Base-by-base conservation (phyloP, 495 filamentous ascomycete species). In the Aspergillus ostianus region DNA sequence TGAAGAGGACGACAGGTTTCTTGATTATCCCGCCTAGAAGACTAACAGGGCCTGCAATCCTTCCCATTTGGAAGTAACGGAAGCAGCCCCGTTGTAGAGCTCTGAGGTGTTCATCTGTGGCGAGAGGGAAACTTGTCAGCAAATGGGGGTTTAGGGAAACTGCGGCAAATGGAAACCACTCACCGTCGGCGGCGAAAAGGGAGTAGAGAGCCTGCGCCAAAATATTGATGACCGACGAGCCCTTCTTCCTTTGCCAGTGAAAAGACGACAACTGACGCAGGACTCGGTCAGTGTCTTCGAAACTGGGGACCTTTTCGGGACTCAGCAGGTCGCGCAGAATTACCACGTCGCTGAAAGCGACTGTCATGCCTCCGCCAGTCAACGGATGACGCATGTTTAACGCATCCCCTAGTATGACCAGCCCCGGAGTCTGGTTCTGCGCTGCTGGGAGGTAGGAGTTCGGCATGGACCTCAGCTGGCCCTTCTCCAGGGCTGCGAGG, bases 311-410 rank as follows among this genome's bases (percentile, higher is more conserved):
- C 0, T 70, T 66, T 49, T 82, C 73, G 0, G 90, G 91, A 54
- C 80, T 80, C 1, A 97, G 82, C 27, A 96, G 72, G 1, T 86
- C 80, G 13, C 84, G 75, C n/a, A 97, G 78, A 0, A 93, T 72
- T 8, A 91, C 82, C 2, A 87, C 93, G 71, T 97, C 93, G 67
- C 90, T 92, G 67, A 97, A 86, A 4, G 90, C 93, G 0, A 97
- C 93, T 0, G 93, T 97, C 93, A 97, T 97, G 62, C 93, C 93
- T 64, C 93, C 93, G 55, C 93, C 93, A 0, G 93, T 97, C 13
- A 97, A 77, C 0, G 93, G 93, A 76, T 97, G 93, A 5, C 93
- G 90, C 93, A 97, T 97, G 75, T 97, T 97, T 77, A 93, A 86
- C 8, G 93, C 93, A 73, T 97, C 93, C 57, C 93, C 93, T 19